Conservation (phyloP, 805 yeast genomes). For the Kodamaea laetipori region DNA sequence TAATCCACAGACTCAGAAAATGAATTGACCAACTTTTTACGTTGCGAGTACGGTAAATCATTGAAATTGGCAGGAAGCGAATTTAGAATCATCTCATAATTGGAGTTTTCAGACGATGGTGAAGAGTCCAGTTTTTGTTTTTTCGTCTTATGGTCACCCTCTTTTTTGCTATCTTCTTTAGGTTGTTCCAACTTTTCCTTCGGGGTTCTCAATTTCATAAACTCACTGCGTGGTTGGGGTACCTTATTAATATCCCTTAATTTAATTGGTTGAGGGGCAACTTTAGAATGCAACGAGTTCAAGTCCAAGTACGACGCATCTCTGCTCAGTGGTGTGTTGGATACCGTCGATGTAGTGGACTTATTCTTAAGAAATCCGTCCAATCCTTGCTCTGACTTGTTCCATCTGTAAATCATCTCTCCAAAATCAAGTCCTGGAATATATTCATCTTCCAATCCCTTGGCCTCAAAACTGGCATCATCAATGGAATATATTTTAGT, state of each 20-base stretch:
- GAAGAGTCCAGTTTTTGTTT: conserved; percentile 25
- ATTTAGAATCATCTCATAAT: conserved; percentile 43
- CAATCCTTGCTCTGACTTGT: conserved; percentile 23
- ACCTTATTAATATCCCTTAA: conserved; percentile 15
- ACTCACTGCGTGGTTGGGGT: conserved; percentile 21
- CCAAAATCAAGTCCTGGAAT: conserved; percentile 69
- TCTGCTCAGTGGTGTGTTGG: conserved; percentile 33
- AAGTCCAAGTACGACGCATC: conserved; percentile 43
- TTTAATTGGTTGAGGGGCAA: conserved; percentile 44
- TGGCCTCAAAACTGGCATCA: conserved; percentile 16
- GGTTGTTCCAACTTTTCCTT: conserved; percentile 9
- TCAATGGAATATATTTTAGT: conserved; percentile 29
- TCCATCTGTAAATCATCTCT: conserved; percentile 52
- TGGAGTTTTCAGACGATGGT: conserved; percentile 15
- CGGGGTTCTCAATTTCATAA: conserved; percentile 24
- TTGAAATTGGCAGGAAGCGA: conserved; percentile 55
- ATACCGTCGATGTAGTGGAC: conserved; percentile 17
- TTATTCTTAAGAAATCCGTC: conserved; percentile 5
- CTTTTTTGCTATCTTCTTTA: conserved; percentile 10
- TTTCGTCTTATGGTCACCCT: conserved; percentile 19
- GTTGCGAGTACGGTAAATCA: conserved; percentile 60
- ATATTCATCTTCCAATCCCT: conserved; percentile 74
- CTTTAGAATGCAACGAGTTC: conserved; percentile 44
- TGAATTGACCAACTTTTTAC: conserved; percentile 48
- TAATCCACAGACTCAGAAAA: conserved; percentile 44